Conservation (phyloP, 441 rosid species). For the Rhodomyrtus psidioides region DNA sequence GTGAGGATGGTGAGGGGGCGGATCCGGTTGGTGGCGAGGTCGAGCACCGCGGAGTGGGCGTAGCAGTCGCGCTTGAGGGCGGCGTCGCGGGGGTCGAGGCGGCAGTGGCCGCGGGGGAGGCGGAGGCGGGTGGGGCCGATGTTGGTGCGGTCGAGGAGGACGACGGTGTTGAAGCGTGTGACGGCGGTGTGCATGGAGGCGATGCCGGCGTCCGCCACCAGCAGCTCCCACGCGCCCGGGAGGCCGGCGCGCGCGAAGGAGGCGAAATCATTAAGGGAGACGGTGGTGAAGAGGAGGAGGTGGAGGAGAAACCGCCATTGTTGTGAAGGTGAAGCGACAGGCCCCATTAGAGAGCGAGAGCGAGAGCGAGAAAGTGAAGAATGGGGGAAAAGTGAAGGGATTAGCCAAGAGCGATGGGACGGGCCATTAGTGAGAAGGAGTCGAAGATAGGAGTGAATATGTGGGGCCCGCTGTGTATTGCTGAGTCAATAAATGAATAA, state of each 20-base stretch:
- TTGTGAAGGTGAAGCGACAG: background rate
- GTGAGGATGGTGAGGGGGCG: conserved; percentile 57
- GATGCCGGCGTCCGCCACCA: conserved; percentile 45
- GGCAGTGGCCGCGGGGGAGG: conserved; percentile 39
- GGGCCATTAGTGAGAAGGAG: background rate
- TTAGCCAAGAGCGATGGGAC: conserved; percentile 1
- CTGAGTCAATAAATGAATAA: background rate
- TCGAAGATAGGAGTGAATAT: background rate
- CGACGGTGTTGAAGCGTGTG: conserved; percentile 63
- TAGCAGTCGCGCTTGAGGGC: conserved; percentile 48
- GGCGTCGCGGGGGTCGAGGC: conserved; percentile 36
- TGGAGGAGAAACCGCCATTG: background rate
- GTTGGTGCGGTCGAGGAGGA: conserved; percentile 56
- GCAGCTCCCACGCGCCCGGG: conserved; percentile 69
- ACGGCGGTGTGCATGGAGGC: conserved; percentile 77
- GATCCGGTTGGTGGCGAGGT: conserved; percentile 32
- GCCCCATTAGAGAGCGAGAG: background rate
- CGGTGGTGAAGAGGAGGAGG: background rate
- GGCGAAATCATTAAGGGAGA: background rate
- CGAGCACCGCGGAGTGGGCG: conserved; percentile 51
- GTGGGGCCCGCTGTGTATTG: background rate
- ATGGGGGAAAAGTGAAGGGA: background rate
- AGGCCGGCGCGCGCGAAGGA: conserved; percentile 28
- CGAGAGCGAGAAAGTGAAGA: background rate
- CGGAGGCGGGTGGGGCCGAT: conserved; percentile 46